phyloP scores from a whole-genome alignment of 164 flowering plant species.

The Euptelea pleiosperma region DNA sequence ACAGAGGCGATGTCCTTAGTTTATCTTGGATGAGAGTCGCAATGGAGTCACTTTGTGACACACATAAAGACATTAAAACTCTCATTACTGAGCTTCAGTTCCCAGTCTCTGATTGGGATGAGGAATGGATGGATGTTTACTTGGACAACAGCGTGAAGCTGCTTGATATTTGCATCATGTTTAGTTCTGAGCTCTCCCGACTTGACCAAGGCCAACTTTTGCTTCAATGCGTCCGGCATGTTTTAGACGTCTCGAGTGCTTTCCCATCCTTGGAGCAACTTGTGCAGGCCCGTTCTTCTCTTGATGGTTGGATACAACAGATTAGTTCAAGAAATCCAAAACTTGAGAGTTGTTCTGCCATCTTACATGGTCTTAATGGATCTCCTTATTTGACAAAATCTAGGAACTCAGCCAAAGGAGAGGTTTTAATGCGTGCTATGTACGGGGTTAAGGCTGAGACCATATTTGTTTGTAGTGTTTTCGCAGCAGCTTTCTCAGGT shows the following conservation, averaged over 20 bases:
- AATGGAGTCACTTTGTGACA: conserved; percentile 60
- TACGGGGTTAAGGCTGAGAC: conserved; percentile 77
- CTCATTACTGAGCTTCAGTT: conserved; percentile 75
- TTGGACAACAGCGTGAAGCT: conserved; percentile 76
- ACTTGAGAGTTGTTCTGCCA: conserved; percentile 41
- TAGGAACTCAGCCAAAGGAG: conserved; percentile 75
- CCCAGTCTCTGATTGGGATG: conserved; percentile 86
- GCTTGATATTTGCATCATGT: conserved; percentile 79
- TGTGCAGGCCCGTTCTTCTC: conserved; percentile 41
- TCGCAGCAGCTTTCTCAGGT: conserved; percentile 61
- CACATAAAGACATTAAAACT: conserved; percentile 60
- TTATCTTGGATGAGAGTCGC: conserved; percentile 83
- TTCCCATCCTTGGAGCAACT: conserved; percentile 35
- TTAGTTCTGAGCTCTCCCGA: conserved; percentile 69
- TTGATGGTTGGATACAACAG: conserved; percentile 68
- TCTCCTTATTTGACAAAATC: conserved; percentile 59
- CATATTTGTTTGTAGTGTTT: conserved; percentile 59
- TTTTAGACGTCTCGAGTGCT: conserved; percentile 28
- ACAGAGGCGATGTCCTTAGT: conserved; percentile 47
- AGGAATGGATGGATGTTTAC: conserved; percentile 86
- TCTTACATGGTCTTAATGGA: conserved; percentile 39
- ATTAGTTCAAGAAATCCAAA: conserved; percentile 49
- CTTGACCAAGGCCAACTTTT: conserved; percentile 71
- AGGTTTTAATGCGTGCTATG: conserved; percentile 82
- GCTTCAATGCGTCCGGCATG: conserved; percentile 58